A percentile compares a stretch with the other conserved stretches of the same genome.
Evolutionary conservation across 768 basidiomycete genomes (phyloP).

Genomic region (Inosperma sp.): DNA sequence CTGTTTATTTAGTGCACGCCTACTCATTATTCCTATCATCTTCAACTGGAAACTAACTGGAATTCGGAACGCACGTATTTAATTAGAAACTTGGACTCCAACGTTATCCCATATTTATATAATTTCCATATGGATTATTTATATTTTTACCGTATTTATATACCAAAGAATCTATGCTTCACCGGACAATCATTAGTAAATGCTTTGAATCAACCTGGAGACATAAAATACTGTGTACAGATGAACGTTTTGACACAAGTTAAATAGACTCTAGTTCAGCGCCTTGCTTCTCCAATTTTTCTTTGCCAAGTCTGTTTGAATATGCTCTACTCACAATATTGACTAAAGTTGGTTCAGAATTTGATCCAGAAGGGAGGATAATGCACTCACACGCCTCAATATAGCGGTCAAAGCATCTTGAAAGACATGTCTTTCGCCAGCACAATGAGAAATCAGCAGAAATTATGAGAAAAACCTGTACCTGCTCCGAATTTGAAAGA

Average conservation of each 20-base stretch:
- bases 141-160: constrained; percentile 5
- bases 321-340: constrained; percentile 74
- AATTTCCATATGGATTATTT: constrained; percentile 6
- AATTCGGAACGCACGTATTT: constrained; percentile 6
- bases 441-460: constrained; percentile 4
- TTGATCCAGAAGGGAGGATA: background rate
- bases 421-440: constrained; percentile 60
- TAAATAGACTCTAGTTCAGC: background rate
- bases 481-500: constrained; percentile 70
- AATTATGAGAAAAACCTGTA: constrained; percentile 24
- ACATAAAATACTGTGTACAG: background rate
- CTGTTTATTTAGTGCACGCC: too few species aligned
- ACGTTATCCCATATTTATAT: too few species aligned
- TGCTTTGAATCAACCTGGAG: background rate
- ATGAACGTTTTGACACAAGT: background rate
- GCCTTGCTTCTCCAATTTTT: constrained; percentile 35
- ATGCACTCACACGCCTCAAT: constrained; percentile 73
- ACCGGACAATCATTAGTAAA: constrained; percentile 7
- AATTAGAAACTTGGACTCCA: too few species aligned
- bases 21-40: too few species aligned
- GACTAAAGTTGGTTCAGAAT: constrained; percentile 41
- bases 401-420: constrained; percentile 75
- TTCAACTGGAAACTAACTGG: too few species aligned
- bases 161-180: too few species aligned
- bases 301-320: constrained; percentile 50